Evolutionary conservation across 176 grass and related monocot genomes (phyloP), one percentile per base, ranked within the genome.

Genomic region (Eleusine coracana): DNA sequence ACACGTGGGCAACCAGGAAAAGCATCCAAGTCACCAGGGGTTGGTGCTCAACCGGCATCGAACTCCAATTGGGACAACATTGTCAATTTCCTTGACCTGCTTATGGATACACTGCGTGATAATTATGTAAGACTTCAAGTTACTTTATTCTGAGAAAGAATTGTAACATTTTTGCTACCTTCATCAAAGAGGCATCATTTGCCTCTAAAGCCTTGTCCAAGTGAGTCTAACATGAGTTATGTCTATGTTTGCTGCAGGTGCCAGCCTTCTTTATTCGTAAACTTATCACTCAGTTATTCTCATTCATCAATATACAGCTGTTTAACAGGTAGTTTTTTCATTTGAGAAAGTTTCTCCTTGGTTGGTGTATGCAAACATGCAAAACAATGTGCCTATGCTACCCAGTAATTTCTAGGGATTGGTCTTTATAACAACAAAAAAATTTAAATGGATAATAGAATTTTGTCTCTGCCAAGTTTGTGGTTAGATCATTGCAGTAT

Each of bases 271-370:
- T 99, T 81, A 94, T 96, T 42, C 96, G 93, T 67, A 99, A 99
- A 87, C 96, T 99, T 54, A 86, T 96, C 52, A 94, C 91, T 61
- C 96, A 99, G 42, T 84, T 99, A 76, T 99, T 99, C 73, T 95
- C 96, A 17, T 99, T 96, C 73, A 93, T 99, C 73, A 99, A 99
- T 86, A 96, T 93, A 88, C 96, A 99, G 68, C 82, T 99, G 71
- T 99, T 99, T 81, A 99, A 99, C 79, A 99, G 96, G 96, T 94
- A 96, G 31, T 66, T 58, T 84, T 7, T 40, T 83, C 25, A 23
- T 59, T 68, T 67, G 14, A 78, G 4, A 89, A 84, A 40, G 68
- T 75, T 75, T 40, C 21, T 62, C 28, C 23, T 56, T 70, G 44
- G 25, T 61, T 27, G 52, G 15, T 83, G 25, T 34, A 31, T 66